Base-by-base conservation (phyloP, 2,329 filamentous ascomycete genomes). In the Sclerotinia spermophila region DNA sequence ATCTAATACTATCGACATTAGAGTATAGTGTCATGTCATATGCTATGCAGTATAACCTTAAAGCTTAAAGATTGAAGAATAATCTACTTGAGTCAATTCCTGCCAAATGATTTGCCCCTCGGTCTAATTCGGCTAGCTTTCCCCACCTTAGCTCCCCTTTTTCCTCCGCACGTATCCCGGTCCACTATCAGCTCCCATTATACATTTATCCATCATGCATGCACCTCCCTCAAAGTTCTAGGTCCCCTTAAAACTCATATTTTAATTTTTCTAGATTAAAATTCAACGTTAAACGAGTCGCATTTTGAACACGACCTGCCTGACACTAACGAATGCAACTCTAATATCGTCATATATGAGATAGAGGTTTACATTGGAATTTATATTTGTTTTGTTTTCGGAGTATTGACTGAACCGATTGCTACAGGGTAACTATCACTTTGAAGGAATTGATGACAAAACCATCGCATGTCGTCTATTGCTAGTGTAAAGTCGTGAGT, bases 351-450 rank as follows among this genome's bases (percentile, higher is more conserved):
- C 21, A 48, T 24, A 10, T 24, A 48, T 10, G 10, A 2, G 11
- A 48, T 10, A 13, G 0, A 48, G n/a, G 5, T n/a, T 24, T 13
- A 8, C n/a, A 2, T 6, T 6, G 10, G 45, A 6, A 48, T 48
- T n/a, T 11, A 3, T 24, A 5, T 10, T 2, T 8, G 7, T 24
- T n/a, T n/a, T n/a, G 2, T 17, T n/a, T 48, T n/a, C 1, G 3
- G 11, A 5, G 4, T 8, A 10, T 48, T 11, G 45, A 13, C n/a
- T 24, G 24, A n/a, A n/a, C n/a, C n/a, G n/a, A n/a, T n/a, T n/a
- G n/a, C n/a, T n/a, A n/a, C n/a, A n/a, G n/a, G n/a, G n/a, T n/a
- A n/a, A n/a, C n/a, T n/a, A n/a, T n/a, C n/a, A n/a, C n/a, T n/a
- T n/a, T n/a, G n/a, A n/a, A n/a, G n/a, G n/a, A n/a, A n/a, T n/a